Evolutionary conservation across 768 basidiomycete species (phyloP).

Genomic region (Trametes cinnabarina): DNA sequence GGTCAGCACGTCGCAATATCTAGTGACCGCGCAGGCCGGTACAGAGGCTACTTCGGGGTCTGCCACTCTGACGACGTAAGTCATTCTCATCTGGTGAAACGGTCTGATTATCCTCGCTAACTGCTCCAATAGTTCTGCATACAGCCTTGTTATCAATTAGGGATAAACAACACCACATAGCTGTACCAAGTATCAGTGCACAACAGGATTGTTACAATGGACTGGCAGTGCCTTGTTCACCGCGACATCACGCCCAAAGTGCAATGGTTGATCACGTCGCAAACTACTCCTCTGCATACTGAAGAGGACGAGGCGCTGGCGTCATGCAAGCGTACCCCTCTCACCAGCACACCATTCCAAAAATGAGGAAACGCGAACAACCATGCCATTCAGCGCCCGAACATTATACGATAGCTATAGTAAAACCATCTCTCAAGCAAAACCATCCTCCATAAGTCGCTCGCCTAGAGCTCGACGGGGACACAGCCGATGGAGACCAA

Average conservation of each 20-base stretch:
- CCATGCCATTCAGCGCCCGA: conserved; percentile 1
- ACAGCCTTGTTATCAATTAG: conserved; percentile 47
- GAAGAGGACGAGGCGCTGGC: too few relatives aligned
- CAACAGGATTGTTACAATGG: too few relatives aligned
- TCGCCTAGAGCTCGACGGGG: conserved; percentile 12
- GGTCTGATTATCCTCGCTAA: not conserved
- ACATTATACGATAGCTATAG: not conserved
- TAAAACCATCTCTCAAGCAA: not conserved
- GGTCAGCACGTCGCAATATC: conserved; percentile 51
- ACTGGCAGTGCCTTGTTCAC: too few relatives aligned
- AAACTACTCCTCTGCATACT: not conserved
- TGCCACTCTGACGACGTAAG: conserved; percentile 54
- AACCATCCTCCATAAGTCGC: not conserved
- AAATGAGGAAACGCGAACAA: not conserved
- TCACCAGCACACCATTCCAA: too few relatives aligned
- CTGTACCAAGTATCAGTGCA: not conserved
- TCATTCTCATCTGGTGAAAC: conserved; percentile 1
- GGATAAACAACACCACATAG: too few relatives aligned
- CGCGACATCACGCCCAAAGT: too few relatives aligned
- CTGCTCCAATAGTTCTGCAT: conserved; percentile 39
- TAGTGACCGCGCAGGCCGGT: conserved; percentile 59
- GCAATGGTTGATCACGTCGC: not conserved
- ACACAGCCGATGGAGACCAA: conserved; percentile 18
- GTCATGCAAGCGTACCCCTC: too few relatives aligned
- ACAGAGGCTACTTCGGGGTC: conserved; percentile 61